Evolutionary conservation across 108 stramenopile species (phyloP).

Genomic region (Stephanodiscus minutulus): DNA sequence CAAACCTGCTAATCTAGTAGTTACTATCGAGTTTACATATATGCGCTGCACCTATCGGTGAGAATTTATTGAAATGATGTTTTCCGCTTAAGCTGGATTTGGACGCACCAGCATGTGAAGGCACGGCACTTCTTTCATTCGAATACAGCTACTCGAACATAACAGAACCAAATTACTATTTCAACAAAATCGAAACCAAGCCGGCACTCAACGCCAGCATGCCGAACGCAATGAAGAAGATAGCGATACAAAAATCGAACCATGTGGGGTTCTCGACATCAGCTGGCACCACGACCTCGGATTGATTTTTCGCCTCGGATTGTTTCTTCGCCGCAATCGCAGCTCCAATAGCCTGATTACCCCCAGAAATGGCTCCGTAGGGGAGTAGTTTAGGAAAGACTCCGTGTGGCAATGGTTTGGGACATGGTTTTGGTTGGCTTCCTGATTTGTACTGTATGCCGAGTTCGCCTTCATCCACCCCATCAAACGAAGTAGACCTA

Average conservation of each 20-base stretch:
- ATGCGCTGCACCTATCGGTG: too few species aligned
- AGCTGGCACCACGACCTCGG: constrained; percentile 43
- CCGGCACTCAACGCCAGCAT: constrained; percentile 71
- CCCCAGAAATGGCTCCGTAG: constrained; percentile 31
- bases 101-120: background rate
- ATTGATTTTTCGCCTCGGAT: constrained; percentile 1
- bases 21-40: too few species aligned
- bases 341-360: constrained; percentile 40
- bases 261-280: constrained; percentile 58
- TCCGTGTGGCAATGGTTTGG: background rate
- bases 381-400: constrained; percentile 10
- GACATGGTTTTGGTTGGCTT: background rate
- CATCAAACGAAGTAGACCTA: background rate
- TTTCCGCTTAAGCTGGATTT: background rate
- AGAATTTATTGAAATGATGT: too few species aligned
- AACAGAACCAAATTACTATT: constrained; percentile 3
- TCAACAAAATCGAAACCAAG: constrained; percentile 55
- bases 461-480: background rate
- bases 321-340: constrained; percentile 32
- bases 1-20: too few species aligned
- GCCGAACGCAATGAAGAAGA: constrained; percentile 70
- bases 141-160: background rate
- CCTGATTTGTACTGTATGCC: background rate
- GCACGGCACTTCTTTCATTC: background rate
- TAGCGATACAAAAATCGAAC: constrained; percentile 72